phyloP scores from a whole-genome alignment of 352 stramenopile species.

The Globisporangium canariense region DNA sequence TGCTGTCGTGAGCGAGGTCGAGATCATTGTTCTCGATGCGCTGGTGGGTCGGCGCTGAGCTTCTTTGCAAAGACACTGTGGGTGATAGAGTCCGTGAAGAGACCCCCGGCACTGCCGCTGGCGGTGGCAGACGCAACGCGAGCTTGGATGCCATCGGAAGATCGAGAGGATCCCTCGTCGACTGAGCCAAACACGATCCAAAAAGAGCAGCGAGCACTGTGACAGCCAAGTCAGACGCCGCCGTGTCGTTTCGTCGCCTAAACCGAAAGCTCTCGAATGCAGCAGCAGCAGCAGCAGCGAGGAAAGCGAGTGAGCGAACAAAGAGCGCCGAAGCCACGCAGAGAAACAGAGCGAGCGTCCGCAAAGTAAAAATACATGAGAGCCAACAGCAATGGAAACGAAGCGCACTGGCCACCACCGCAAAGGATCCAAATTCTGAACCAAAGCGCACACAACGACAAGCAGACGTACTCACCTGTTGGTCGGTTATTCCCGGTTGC shows the following conservation, averaged over 20 bases:
- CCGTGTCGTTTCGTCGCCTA: slow-evolving; percentile 4
- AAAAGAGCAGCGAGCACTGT: background rate
- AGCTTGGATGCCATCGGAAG: slow-evolving; percentile 13
- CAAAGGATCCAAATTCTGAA: background rate
- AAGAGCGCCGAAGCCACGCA: background rate
- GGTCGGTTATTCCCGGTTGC: background rate
- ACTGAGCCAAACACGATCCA: background rate
- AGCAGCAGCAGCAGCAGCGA: background rate
- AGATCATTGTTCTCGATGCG: slow-evolving; percentile 4
- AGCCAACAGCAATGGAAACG: background rate
- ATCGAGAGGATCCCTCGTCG: background rate
- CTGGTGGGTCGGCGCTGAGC: background rate
- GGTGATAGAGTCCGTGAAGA: background rate
- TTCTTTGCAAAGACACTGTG: background rate
- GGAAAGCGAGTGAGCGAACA: background rate
- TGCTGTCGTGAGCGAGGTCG: background rate
- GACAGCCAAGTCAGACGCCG: background rate
- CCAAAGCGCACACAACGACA: background rate
- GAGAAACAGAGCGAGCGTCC: background rate
- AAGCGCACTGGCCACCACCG: background rate
- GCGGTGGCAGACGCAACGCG: background rate
- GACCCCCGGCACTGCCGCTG: background rate
- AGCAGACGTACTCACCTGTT: background rate
- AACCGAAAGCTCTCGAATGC: slow-evolving; percentile 1
- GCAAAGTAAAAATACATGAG: background rate